Conservation (phyloP, 441 rosid genomes). For the Eutrema salsugineum region DNA sequence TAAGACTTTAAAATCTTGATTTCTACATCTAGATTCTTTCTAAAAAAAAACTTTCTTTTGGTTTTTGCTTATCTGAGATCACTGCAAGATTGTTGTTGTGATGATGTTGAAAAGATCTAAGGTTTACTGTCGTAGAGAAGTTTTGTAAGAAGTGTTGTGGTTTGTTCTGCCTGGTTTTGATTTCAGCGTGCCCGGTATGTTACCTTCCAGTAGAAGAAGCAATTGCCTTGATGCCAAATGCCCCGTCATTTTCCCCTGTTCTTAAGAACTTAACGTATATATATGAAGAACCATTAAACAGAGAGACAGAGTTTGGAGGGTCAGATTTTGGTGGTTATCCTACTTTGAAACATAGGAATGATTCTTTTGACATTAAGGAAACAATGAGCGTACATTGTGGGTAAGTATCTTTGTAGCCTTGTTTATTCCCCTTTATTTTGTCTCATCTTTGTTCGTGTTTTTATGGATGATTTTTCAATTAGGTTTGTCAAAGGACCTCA, state of each 20-base stretch:
- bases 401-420: slow-evolving; percentile 39
- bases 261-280: slow-evolving; percentile 64
- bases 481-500: slow-evolving; percentile 77
- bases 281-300: slow-evolving; percentile 49
- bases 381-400: slow-evolving; percentile 82
- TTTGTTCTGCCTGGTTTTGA: slow-evolving; percentile 34
- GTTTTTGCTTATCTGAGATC: not conserved
- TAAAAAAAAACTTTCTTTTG: too few species aligned
- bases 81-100: not conserved
- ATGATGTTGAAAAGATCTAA: slow-evolving; percentile 10
- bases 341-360: slow-evolving; percentile 63
- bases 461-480: slow-evolving; percentile 8
- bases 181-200: slow-evolving; percentile 88
- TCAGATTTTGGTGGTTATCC: slow-evolving; percentile 92
- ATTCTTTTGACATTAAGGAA: slow-evolving; percentile 64
- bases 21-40: not conserved
- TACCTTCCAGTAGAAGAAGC: slow-evolving; percentile 92
- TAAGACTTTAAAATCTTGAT: slow-evolving; percentile 38
- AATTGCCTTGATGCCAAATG: slow-evolving; percentile 63
- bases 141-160: slow-evolving; percentile 22
- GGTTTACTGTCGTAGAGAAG: not conserved
- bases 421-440: not conserved
- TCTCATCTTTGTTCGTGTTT: not conserved
- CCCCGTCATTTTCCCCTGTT: slow-evolving; percentile 67
- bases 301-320: slow-evolving; percentile 69